Percentiles rank a stretch among this genome's conserved stretches.
phyloP scores from a whole-genome alignment of 179 eudicot genomes.

The Camellia oleifera region DNA sequence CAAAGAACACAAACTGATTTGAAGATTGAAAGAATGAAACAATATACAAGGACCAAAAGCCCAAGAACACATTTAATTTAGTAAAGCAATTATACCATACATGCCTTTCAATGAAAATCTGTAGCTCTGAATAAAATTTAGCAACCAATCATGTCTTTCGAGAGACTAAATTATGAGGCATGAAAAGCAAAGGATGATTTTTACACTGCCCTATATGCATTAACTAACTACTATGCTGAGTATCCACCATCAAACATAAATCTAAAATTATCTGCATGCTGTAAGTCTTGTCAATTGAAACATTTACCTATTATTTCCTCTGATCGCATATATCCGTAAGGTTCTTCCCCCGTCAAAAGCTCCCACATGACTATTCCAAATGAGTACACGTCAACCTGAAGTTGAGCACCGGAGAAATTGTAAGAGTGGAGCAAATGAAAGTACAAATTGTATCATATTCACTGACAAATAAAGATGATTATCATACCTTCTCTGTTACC shows the following conservation, averaged over 20 bases:
- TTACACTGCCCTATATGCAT: background rate
- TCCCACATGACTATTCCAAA: constrained; percentile 38
- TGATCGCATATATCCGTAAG: constrained; percentile 18
- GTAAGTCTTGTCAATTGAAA: background rate
- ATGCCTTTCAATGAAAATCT: background rate
- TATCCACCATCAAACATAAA: background rate
- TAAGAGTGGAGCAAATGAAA: background rate
- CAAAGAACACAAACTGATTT: background rate
- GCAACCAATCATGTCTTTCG: background rate
- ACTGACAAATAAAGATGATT: background rate
- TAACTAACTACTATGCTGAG: background rate
- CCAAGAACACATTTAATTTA: background rate
- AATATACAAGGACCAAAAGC: background rate
- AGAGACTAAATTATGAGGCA: background rate
- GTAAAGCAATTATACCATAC: background rate
- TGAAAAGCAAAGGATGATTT: background rate
- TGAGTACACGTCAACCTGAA: constrained; percentile 31
- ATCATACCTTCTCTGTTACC: constrained; percentile 34
- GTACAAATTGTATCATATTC: background rate
- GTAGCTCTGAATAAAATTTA: background rate
- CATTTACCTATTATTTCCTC: constrained; percentile 27
- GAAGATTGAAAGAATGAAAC: background rate
- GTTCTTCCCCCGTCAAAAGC: constrained; percentile 30
- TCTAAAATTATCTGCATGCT: background rate
- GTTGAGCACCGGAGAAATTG: background rate